A percentile compares a stretch with the other conserved stretches of the same genome.
Conservation (phyloP, 108 stramenopile species). For the Nannochloropsis gaditana region DNA sequence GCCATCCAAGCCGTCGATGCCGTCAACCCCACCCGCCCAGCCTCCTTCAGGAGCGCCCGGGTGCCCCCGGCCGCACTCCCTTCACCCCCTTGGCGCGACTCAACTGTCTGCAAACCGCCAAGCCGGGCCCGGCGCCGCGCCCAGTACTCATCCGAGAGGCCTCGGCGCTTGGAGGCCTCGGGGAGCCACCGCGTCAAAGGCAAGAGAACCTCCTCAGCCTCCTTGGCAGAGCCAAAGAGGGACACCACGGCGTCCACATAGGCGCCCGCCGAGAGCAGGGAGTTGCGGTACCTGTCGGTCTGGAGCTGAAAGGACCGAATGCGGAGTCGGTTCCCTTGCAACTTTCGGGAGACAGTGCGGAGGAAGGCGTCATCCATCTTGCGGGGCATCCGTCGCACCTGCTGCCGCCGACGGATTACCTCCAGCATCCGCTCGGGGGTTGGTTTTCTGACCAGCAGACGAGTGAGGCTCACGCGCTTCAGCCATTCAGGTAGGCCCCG, state of each 20-base stretch:
- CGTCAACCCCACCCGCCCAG: not conserved
- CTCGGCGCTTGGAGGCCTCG: not conserved
- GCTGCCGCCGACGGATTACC: not conserved
- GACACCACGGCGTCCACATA: not conserved
- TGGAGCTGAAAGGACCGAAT: not conserved
- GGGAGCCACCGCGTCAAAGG: not conserved
- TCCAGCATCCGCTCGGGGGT: not conserved
- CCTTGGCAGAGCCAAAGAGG: not conserved
- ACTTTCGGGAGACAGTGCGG: not conserved
- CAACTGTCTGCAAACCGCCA: not conserved
- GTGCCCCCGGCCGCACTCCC: not conserved
- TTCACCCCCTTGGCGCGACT: not conserved
- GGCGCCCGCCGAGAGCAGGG: not conserved
- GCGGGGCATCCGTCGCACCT: slow-evolving; percentile 10
- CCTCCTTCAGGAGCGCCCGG: not conserved
- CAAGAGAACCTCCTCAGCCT: not conserved
- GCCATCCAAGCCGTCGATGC: slow-evolving; percentile 15
- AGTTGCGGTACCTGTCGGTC: slow-evolving; percentile 10
- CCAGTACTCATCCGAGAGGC: not conserved
- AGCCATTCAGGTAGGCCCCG: not conserved
- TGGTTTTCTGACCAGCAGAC: not conserved
- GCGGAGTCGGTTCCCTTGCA: not conserved
- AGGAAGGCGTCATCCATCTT: slow-evolving; percentile 13
- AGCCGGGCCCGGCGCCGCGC: not conserved
- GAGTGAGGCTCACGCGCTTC: not conserved